Evolutionary conservation across 2,329 filamentous ascomycete genomes (phyloP), one percentile per base, ranked within the genome.

Genomic region (Colletotrichum lini): DNA sequence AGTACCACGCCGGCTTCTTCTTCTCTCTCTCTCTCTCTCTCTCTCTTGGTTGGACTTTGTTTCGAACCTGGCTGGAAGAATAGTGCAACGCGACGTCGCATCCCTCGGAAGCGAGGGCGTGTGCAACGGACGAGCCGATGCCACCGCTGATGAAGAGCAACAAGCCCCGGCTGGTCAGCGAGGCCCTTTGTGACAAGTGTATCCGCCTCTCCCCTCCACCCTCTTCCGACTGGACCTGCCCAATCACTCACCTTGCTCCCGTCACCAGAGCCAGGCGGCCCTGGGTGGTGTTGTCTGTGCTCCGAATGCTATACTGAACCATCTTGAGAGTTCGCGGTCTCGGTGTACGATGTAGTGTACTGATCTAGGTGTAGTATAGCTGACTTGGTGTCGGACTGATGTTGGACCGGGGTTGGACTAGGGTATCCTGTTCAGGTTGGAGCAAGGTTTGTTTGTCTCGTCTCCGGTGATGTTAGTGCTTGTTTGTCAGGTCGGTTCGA

Each of bases 21-120:
- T 26, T 26, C 26, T 26, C 26, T 26, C 26, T 26, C 23, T 26
- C 23, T 26, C 23, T 26, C 26, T 26, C 26, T 26, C 26, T 26
- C 23, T 30, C 16, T 26, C 30, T n/a, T 10, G 26, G 30, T 30
- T 16, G 16, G 44, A 13, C 5, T 63, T 49, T 54, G 38, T 42
- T 59, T 62, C 74, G 30, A 71, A 80, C 80, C 73, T 76, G 73
- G 66, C 77, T 82, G 2, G 79, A 79, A 0, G 78, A 77, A 65
- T 78, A 82, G 66, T 82, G 80, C 30, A 82, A 66, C 26, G 74
- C 78, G 26, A 82, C 74, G 72, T 82, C 79, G 44, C 80, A 82
- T 0, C 80, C 80, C 49, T 82, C 77, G 6, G 78, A 77, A 21
- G 80, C 80, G 59, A 82, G 72, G 4, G 75, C 76, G 63, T 73